phyloP scores from a whole-genome alignment of 768 basidiomycete species.

The Asterophora parasitica region DNA sequence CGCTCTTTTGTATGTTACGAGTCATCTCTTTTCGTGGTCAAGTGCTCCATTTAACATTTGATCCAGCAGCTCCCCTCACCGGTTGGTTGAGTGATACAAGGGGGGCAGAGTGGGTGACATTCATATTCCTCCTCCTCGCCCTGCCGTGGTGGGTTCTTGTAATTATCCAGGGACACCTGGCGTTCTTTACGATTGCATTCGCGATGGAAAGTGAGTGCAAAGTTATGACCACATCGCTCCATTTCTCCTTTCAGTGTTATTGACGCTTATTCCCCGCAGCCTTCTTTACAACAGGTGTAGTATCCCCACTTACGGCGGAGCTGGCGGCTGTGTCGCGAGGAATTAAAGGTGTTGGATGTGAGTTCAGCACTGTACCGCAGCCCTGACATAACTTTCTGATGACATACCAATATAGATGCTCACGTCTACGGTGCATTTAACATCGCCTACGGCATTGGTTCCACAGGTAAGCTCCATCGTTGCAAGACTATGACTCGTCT shows the following conservation, averaged over 20 bases:
- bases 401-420: conserved; percentile 42
- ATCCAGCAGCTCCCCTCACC: conserved; percentile 50
- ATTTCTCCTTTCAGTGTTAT: not conserved
- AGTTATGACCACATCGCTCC: not conserved
- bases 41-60: conserved; percentile 5
- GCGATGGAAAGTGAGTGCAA: conserved; percentile 58
- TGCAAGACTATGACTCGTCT: not conserved
- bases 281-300: conserved; percentile 54
- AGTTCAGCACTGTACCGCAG: conserved; percentile 21
- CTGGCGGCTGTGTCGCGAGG: conserved; percentile 53
- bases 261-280: conserved; percentile 35
- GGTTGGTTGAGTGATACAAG: conserved; percentile 56
- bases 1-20: conserved; percentile 62
- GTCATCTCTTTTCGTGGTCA: too few relatives aligned
- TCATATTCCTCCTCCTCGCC: conserved; percentile 42
- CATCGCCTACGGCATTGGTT: conserved; percentile 62
- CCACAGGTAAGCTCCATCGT: conserved; percentile 44
- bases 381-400: not conserved
- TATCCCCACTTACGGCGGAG: conserved; percentile 64
- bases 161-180: conserved; percentile 39
- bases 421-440: conserved; percentile 77
- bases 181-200: conserved; percentile 43
- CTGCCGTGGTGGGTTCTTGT: conserved; percentile 64
- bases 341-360: conserved; percentile 66
- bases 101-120: conserved; percentile 53